Evolutionary conservation across 2,329 filamentous ascomycete species (phyloP), one percentile per base, ranked within the genome.

Genomic region (Ceratocystis variospora): DNA sequence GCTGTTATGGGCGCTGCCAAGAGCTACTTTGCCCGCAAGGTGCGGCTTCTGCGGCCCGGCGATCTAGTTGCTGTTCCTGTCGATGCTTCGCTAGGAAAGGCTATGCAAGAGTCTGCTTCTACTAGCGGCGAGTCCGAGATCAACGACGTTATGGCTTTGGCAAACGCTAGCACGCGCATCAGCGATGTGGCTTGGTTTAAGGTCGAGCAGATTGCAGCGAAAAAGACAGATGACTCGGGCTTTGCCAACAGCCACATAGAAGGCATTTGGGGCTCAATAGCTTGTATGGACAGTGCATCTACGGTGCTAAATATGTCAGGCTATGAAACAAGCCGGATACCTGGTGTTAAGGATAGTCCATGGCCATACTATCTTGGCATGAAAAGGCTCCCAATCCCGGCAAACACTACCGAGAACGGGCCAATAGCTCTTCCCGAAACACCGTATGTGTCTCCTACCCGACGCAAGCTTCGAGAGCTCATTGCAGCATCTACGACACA

Each of bases 251-350:
- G 57, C 33, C 4, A 81, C 82, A 2, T 28, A 10, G 83, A 86
- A 62, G 86, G 89, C 64, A 78, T 86, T 7, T 99, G 94, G 94
- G 90, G 90, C 46, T 88, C 89, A 0, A 86, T 93, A 48, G 90
- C 88, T 2, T 87, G 87, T 61, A 90, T 99, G 62, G 93, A 97
- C 74, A 89, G 89, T 57, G 83, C 87, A 5, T 88, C 86, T 67
- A 95, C 95, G 2, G 88, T 90, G 68, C 93, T 97, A 80, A 89
- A 92, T 67, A 91, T 96, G 72, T 91, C 92, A 45, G 94, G 94
- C 2, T 95, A 88, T 70, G 89, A 91, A 72, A 88, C 89, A 59
- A 87, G 88, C 72, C 87, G 87, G 63, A 81, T 96, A 5, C 93
- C 93, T 0, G 85, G 88, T 5, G 86, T 86, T 0, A 83, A 86